Evolutionary conservation across 495 filamentous ascomycete genomes (phyloP).

Genomic region (Neurospora sp.): DNA sequence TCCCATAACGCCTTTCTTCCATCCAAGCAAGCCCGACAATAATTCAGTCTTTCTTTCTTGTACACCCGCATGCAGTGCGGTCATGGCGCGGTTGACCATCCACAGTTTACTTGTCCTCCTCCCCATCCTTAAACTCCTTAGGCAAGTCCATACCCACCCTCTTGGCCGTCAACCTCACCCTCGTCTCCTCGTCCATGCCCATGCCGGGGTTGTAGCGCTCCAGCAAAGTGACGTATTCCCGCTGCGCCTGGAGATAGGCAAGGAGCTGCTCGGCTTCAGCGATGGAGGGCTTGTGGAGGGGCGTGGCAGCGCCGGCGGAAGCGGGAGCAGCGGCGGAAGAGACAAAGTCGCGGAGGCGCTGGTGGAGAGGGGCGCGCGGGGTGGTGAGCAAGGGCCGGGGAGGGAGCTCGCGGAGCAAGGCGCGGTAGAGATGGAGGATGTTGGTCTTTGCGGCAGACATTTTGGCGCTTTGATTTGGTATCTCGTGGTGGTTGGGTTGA

Average conservation of each 20-base stretch:
- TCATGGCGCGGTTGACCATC: not conserved
- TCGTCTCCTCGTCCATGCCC: constrained; percentile 74
- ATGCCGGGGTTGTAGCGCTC: constrained; percentile 92
- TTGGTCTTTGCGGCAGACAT: constrained; percentile 25
- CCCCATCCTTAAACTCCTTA: constrained; percentile 29
- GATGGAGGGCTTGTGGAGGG: constrained; percentile 13
- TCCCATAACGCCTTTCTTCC: not conserved
- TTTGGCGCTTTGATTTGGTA: not conserved
- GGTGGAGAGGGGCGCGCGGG: constrained; percentile 48
- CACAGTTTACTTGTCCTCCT: not conserved
- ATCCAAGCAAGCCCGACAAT: not conserved
- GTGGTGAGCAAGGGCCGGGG: constrained; percentile 46
- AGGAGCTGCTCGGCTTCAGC: constrained; percentile 66
- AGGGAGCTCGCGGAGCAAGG: constrained; percentile 84
- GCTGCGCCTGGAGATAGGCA: constrained; percentile 71
- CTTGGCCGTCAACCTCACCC: constrained; percentile 70
- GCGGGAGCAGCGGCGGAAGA: constrained; percentile 15
- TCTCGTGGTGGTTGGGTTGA: not conserved
- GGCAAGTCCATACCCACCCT: constrained; percentile 87
- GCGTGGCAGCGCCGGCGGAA: not conserved
- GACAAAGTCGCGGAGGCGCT: constrained; percentile 48
- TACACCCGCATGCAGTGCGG: not conserved
- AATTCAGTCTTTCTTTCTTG: not conserved
- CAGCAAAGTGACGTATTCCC: constrained; percentile 65
- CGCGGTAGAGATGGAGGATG: constrained; percentile 75